Evolutionary conservation across 768 basidiomycete species (phyloP).

Genomic region (Lyophyllum atratum): DNA sequence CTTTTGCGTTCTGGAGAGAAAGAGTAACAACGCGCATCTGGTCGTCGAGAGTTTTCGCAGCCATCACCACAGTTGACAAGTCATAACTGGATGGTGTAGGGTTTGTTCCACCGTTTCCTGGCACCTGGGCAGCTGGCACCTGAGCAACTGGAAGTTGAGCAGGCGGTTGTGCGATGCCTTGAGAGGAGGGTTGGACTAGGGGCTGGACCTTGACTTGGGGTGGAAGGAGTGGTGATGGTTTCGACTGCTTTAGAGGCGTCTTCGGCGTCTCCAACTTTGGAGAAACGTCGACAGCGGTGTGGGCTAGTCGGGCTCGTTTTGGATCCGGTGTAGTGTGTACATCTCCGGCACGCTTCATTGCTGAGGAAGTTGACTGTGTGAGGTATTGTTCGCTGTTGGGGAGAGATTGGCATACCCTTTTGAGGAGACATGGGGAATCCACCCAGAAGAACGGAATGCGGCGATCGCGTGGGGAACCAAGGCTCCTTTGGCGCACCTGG

Average conservation of each 20-base stretch:
- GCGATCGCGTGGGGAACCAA: conserved; percentile 56
- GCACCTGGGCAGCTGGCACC: background rate
- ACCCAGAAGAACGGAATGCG: conserved; percentile 47
- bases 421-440: conserved; percentile 43
- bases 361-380: conserved; percentile 18
- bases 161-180: conserved; percentile 12
- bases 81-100: background rate
- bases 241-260: conserved; percentile 24
- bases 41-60: conserved; percentile 1
- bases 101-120: background rate
- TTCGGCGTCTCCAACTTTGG: conserved; percentile 22
- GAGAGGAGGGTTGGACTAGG: conserved; percentile 22
- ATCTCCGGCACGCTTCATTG: conserved; percentile 48
- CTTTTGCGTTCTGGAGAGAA: conserved; percentile 11
- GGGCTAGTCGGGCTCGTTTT: conserved; percentile 42
- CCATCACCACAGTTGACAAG: background rate
- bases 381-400: background rate
- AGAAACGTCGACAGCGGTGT: conserved; percentile 20
- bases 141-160: background rate
- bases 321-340: conserved; percentile 38
- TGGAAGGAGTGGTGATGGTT: conserved; percentile 21
- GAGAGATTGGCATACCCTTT: conserved; percentile 22
- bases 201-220: conserved; percentile 18
- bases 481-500: conserved; percentile 39
- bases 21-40: conserved; percentile 5